Evolutionary conservation across 2,329 filamentous ascomycete genomes (phyloP).

Genomic region (Monilinia fructicola): DNA sequence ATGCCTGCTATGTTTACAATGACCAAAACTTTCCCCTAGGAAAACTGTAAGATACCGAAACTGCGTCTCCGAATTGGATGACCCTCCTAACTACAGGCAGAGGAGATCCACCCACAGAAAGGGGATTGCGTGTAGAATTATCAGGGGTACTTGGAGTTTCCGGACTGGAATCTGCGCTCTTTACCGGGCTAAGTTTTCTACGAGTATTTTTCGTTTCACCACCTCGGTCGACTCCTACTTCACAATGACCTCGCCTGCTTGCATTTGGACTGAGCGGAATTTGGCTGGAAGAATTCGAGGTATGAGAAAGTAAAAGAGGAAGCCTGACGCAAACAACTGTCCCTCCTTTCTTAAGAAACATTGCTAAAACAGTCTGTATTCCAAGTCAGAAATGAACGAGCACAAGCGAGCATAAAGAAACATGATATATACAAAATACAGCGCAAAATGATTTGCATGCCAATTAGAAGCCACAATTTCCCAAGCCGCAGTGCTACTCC

Average conservation of each 20-base stretch:
- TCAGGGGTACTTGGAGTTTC: not conserved
- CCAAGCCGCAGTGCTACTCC: not conserved
- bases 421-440: conserved; percentile 4
- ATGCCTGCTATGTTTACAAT: not conserved
- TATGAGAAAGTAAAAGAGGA: not conserved
- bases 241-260: not conserved
- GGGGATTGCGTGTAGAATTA: too few relatives aligned
- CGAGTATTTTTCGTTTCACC: too few relatives aligned
- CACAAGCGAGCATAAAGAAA: not conserved
- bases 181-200: not conserved
- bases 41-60: not conserved
- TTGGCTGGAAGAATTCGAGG: too few relatives aligned
- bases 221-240: not conserved
- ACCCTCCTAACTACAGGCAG: not conserved
- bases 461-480: not conserved
- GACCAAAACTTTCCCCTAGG: not conserved
- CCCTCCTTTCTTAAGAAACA: not conserved
- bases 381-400: not conserved
- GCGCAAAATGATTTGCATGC: not conserved
- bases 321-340: not conserved
- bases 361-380: not conserved
- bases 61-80: not conserved
- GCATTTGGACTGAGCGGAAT: not conserved
- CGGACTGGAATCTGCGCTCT: too few relatives aligned
- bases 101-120: not conserved